Base-by-base conservation (phyloP, 257 asterid genomes). In the Lycium ferocissimum region DNA sequence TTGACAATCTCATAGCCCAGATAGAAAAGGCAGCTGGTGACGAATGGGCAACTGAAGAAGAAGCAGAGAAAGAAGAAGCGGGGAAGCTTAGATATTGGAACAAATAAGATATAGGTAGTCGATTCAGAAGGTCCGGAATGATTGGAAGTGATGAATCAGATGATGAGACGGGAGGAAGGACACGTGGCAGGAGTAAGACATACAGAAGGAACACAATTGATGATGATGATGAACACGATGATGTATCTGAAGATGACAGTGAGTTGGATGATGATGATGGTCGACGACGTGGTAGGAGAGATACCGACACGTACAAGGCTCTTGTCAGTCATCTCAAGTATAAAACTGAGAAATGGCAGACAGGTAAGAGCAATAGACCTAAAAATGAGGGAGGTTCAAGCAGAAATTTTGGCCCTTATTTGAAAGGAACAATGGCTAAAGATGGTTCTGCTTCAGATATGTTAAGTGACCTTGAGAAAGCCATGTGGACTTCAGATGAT, bases 41-140 rank as follows among this genome's bases (percentile, higher is more conserved):
- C 85, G 99, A 95, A 89, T 97, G 99, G 99, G 99, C 93, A 37
- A 95, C 85, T 45, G 99, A 97, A 91, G 98, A 97, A 93, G 98
- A 89, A 56, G 96, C 95, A 10, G 99, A 97, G 87, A 88, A 93
- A 83, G 98, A 94, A 90, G 97, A 97, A 79, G 59, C 87, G 35
- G 91, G 90, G 62, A 91, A 81, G 81, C 87, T 94, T 75, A 90
- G 93, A 84, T 95, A 95, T 86, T 92, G 97, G 98, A 92, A 97
- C 76, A 88, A 92, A 85, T 98, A 92, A 80, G 92, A 93, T 81
- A 87, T 90, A 15, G 88, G 93, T 65, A 90, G 93, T 82, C 89
- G 94, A 86, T 90, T 80, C 82, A 87, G 90, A 89, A 90, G 94
- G 86, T 84, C 88, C 13, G 94, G 86, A 53, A 86, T 59, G 80